These are phyloP conservation scores for Coemansia sp. DNA, from an alignment of 192 early-diverging fungal genomes.

Conservation along the genomic window DNA sequence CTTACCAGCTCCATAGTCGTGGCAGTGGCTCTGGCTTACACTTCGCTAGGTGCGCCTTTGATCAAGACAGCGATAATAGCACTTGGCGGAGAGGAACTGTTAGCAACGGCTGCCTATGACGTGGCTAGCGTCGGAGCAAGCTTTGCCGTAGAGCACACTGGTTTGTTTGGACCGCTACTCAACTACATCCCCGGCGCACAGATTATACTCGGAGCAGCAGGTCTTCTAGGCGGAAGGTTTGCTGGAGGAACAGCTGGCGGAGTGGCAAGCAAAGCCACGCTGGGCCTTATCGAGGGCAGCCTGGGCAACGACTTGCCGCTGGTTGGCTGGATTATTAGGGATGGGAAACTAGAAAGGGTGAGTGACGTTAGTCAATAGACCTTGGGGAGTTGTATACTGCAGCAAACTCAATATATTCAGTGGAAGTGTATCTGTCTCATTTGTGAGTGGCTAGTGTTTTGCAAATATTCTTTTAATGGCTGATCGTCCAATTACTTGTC, in stretches of 20 bases:
- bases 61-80: constrained; percentile 36
- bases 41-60: constrained; percentile 23
- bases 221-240: constrained; percentile 40
- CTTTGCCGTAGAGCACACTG: constrained; percentile 39
- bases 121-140: constrained; percentile 47
- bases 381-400: not conserved
- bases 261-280: constrained; percentile 25
- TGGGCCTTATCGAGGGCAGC: constrained; percentile 32
- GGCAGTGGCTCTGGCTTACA: not conserved
- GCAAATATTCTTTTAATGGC: not conserved
- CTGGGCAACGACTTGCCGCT: constrained; percentile 36
- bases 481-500: not conserved
- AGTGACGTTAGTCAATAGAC: not conserved
- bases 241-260: constrained; percentile 39
- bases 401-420: not conserved
- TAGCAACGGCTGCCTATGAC: constrained; percentile 36
- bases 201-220: constrained; percentile 30
- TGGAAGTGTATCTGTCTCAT: not conserved
- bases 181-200: constrained; percentile 34
- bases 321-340: constrained; percentile 42
- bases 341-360: constrained; percentile 13
- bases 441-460: not conserved
- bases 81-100: constrained; percentile 15
- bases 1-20: not conserved
- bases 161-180: constrained; percentile 37